phyloP scores from a whole-genome alignment of 1,284 basidiomycete genomes.

The Thecaphora frezii region DNA sequence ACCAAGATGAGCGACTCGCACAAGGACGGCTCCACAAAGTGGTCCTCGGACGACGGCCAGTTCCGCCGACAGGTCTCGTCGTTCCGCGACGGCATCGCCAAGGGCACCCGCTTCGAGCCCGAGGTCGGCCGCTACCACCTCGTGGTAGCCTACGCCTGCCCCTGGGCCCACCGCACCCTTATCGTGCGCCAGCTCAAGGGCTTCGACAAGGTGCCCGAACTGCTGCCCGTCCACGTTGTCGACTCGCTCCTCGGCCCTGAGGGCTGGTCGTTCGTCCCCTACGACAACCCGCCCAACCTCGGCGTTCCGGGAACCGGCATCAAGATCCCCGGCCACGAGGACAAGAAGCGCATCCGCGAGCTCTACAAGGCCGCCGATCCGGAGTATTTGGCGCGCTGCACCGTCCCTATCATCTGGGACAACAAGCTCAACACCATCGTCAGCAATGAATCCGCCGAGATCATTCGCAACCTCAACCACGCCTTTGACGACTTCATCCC shows the following conservation, averaged over 20 bases:
- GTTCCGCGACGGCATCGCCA: conserved; percentile 73
- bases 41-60: conserved; percentile 69
- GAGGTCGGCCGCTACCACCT: conserved; percentile 70
- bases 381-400: conserved; percentile 52
- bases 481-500: conserved; percentile 55
- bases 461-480: conserved; percentile 85
- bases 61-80: conserved; percentile 75
- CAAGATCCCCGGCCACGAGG: conserved; percentile 50
- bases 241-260: conserved; percentile 80
- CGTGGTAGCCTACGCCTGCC: conserved; percentile 59
- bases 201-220: conserved; percentile 78
- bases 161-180: conserved; percentile 90
- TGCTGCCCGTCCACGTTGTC: conserved; percentile 63
- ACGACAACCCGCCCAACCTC: conserved; percentile 29
- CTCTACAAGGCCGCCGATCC: conserved; percentile 79
- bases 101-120: conserved; percentile 74
- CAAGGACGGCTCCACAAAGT: conserved; percentile 42
- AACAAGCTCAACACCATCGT: conserved; percentile 86
- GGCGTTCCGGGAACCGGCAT: conserved; percentile 46
- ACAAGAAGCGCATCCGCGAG: conserved; percentile 74
- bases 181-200: conserved; percentile 90
- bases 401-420: conserved; percentile 85
- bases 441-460: conserved; percentile 66
- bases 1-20: conserved; percentile 7
- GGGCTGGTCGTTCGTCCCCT: conserved; percentile 82